Conservation (phyloP, 192 early-diverging fungal species). For the Hyaloraphidium curvatum region DNA sequence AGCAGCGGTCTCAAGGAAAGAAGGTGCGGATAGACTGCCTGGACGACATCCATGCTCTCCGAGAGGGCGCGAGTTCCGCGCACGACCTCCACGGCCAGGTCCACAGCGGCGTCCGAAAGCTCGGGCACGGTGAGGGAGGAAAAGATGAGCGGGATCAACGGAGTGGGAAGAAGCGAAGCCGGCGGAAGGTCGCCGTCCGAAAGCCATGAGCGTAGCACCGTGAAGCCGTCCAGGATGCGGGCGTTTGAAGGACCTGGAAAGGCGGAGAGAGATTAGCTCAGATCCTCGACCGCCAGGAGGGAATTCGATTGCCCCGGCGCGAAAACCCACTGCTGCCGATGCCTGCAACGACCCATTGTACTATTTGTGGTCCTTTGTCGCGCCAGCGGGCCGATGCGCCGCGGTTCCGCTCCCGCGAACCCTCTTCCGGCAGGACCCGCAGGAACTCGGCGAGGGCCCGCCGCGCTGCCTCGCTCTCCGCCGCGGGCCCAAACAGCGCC, state of each 20-base stretch:
- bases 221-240: conserved; percentile 18
- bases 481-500: conserved; percentile 35
- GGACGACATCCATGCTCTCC: conserved; percentile 32
- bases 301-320: not conserved
- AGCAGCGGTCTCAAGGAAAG: conserved; percentile 11
- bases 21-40: conserved; percentile 36
- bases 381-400: too few relatives aligned
- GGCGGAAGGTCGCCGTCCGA: conserved; percentile 56
- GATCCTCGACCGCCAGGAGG: too few relatives aligned
- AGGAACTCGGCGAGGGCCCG: conserved; percentile 42
- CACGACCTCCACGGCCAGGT: conserved; percentile 65
- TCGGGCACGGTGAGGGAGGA: conserved; percentile 42
- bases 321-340: not conserved
- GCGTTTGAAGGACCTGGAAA: not conserved
- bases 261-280: not conserved
- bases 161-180: conserved; percentile 33
- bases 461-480: conserved; percentile 39
- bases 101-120: conserved; percentile 67
- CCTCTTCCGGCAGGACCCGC: conserved; percentile 74
- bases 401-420: conserved; percentile 38
- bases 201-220: conserved; percentile 62
- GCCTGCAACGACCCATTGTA: not conserved
- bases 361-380: too few relatives aligned
- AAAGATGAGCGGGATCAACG: conserved; percentile 51
- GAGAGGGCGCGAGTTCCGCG: conserved; percentile 20